These are phyloP conservation scores for Chrysosporium keratinophilum DNA, from an alignment of 2,329 filamentous ascomycete species.

Conservation along the genomic window DNA sequence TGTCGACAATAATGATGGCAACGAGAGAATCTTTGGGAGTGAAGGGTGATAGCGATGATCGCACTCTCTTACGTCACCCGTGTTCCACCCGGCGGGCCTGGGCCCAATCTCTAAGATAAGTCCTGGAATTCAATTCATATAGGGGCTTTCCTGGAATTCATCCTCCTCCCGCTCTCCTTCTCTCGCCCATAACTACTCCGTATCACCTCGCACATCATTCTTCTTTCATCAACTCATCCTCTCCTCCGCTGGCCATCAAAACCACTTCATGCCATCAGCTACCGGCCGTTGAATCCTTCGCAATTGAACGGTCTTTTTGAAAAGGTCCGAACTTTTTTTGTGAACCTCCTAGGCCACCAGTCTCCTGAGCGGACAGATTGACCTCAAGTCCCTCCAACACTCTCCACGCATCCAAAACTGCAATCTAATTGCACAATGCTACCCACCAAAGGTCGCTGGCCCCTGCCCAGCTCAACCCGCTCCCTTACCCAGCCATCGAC, in stretches of 20 bases:
- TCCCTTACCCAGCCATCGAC: slow-evolving; percentile 14
- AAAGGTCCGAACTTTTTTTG: too few species aligned
- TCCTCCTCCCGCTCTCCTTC: too few species aligned
- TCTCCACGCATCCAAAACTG: neutral
- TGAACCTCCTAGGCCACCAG: too few species aligned
- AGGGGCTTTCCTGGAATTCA: too few species aligned
- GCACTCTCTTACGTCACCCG: neutral
- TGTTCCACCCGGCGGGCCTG: neutral
- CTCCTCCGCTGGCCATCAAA: neutral
- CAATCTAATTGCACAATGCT: slow-evolving; percentile 4
- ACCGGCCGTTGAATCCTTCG: too few species aligned
- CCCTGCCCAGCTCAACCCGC: slow-evolving; percentile 6
- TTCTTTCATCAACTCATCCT: neutral
- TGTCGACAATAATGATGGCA: too few species aligned
- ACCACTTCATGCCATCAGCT: neutral
- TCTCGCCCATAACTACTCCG: too few species aligned
- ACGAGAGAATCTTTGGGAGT: too few species aligned
- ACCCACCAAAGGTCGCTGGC: slow-evolving; percentile 9
- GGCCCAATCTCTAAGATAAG: neutral
- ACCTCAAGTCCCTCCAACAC: neutral
- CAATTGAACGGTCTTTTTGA: too few species aligned
- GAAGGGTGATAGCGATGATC: neutral
- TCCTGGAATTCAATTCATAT: too few species aligned
- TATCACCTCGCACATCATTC: too few species aligned
- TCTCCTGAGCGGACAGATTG: neutral